Evolutionary conservation across 2,329 filamentous ascomycete species (phyloP).

Genomic region (Colletotrichum cuscutae): DNA sequence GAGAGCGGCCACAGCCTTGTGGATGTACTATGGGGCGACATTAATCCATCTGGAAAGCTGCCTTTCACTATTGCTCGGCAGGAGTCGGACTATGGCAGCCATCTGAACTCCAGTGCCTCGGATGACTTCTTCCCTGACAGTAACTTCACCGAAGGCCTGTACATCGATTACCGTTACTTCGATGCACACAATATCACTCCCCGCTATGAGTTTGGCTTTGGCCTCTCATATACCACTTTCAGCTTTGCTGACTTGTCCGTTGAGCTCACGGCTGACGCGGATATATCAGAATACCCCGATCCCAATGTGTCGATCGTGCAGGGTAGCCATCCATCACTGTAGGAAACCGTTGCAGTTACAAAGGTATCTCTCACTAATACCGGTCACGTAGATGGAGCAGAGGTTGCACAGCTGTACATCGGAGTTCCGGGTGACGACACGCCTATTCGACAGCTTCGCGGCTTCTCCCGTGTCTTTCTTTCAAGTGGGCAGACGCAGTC

Average conservation of each 20-base stretch:
- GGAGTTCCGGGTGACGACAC: slow-evolving; percentile 50
- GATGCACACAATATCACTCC: slow-evolving; percentile 59
- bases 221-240: slow-evolving; percentile 67
- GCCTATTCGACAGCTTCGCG: slow-evolving; percentile 70
- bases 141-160: slow-evolving; percentile 62
- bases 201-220: slow-evolving; percentile 67
- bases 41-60: slow-evolving; percentile 66
- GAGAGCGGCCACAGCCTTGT: slow-evolving; percentile 67
- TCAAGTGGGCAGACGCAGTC: slow-evolving; percentile 40
- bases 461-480: slow-evolving; percentile 56
- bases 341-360: slow-evolving; percentile 55
- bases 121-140: slow-evolving; percentile 58
- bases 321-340: slow-evolving; percentile 59
- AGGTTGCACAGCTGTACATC: slow-evolving; percentile 61
- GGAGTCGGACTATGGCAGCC: slow-evolving; percentile 63
- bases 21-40: slow-evolving; percentile 66
- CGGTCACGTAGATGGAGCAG: slow-evolving; percentile 53
- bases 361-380: slow-evolving; percentile 53
- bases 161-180: slow-evolving; percentile 66
- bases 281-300: slow-evolving; percentile 50
- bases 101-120: slow-evolving; percentile 43
- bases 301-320: slow-evolving; percentile 51
- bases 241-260: slow-evolving; percentile 55
- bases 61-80: slow-evolving; percentile 71
- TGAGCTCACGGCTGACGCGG: slow-evolving; percentile 39